phyloP scores from a whole-genome alignment of 2,329 filamentous ascomycete genomes.

The Colletotrichum sp. region DNA sequence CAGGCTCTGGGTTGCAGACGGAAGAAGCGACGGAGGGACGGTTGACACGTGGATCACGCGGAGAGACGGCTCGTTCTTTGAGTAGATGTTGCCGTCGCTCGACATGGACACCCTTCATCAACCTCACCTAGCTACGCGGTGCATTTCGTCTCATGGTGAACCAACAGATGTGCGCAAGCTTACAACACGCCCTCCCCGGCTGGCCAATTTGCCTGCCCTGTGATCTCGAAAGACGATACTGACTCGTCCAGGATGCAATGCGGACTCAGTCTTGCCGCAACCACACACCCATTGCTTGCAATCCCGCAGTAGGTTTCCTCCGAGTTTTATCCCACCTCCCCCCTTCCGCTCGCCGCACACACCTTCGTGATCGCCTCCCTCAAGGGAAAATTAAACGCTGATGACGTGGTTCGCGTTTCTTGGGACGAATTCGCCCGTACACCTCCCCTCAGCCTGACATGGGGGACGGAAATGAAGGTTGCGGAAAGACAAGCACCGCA shows the following conservation, averaged over 20 bases:
- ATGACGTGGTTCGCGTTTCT: conserved; percentile 12
- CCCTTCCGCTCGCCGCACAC: background rate
- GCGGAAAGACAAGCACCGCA: background rate
- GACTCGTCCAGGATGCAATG: background rate
- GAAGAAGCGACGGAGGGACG: background rate
- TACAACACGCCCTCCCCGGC: background rate
- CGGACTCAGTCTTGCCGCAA: background rate
- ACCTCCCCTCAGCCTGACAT: background rate
- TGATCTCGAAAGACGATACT: background rate
- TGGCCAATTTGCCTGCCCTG: background rate
- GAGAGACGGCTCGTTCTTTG: background rate
- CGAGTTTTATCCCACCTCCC: background rate
- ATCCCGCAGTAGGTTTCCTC: background rate
- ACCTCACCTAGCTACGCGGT: background rate
- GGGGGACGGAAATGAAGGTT: background rate
- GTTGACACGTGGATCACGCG: background rate
- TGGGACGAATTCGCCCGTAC: background rate
- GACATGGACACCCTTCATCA: background rate
- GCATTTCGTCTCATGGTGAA: background rate
- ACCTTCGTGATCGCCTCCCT: background rate
- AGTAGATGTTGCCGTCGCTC: background rate
- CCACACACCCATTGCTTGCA: background rate
- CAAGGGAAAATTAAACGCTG: background rate
- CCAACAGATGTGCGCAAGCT: background rate
- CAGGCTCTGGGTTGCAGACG: background rate